These are phyloP conservation scores for Magnaporthiopsis incrustans DNA, from an alignment of 2,329 filamentous ascomycete species.

Conservation along the genomic window DNA sequence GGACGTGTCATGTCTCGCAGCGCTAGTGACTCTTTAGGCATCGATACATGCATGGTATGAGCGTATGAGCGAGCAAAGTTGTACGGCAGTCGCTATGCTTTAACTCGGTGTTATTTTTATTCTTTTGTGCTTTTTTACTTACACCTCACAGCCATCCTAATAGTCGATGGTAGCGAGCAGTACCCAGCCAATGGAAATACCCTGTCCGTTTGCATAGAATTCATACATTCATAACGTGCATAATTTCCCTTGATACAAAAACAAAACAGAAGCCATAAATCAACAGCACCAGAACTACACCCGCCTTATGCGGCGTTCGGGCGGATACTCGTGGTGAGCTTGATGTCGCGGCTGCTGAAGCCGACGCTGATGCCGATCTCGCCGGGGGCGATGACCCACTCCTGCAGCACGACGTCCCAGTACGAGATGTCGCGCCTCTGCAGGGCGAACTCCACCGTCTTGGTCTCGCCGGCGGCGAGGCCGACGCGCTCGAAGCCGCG, in stretches of 20 bases:
- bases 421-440: constrained; percentile 39
- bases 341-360: constrained; percentile 20
- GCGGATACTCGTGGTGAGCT: constrained; percentile 2
- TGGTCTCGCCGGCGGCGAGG: constrained; percentile 31
- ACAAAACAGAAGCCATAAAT: not conserved
- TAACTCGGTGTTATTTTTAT: not conserved
- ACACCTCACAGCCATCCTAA: not conserved
- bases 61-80: not conserved
- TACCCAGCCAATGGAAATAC: no score
- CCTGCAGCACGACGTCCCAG: constrained; percentile 35
- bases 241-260: not conserved
- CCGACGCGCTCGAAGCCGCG: constrained; percentile 44
- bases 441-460: constrained; percentile 35
- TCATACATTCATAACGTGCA: not conserved
- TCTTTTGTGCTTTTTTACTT: not conserved
- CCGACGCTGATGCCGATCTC: constrained; percentile 23
- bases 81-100: not conserved
- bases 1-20: no score
- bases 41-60: not conserved
- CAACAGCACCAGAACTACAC: not conserved
- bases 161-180: not conserved
- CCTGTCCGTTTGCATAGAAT: not conserved
- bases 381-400: constrained; percentile 30
- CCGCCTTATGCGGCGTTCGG: not conserved
- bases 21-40: no score